Evolutionary conservation across 345 rosid genomes (phyloP).

Genomic region (Lepidium aucheri): DNA sequence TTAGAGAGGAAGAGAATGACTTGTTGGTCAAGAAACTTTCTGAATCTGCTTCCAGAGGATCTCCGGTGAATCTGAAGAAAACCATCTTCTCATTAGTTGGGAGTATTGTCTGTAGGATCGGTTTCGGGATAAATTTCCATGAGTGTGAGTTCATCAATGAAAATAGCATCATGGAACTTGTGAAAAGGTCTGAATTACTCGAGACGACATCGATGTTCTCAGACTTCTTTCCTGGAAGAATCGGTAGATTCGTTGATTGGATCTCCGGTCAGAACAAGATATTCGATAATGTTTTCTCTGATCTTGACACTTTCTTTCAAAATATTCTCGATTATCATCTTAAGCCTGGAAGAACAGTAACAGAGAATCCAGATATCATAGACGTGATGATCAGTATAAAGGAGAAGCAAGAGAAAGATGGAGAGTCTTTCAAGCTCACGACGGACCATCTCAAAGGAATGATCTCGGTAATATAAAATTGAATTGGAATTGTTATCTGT

Average conservation of each 20-base stretch:
- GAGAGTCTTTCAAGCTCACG: constrained; percentile 8
- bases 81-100: not conserved
- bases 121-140: constrained; percentile 18
- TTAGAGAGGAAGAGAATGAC: constrained; percentile 27
- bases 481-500: no score
- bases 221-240: constrained; percentile 13
- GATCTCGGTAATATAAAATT: constrained; percentile 24
- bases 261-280: not conserved
- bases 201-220: not conserved
- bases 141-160: not conserved
- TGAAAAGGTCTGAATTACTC: not conserved
- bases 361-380: constrained; percentile 25
- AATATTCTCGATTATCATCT: constrained; percentile 19
- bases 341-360: not conserved
- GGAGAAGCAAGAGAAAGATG: constrained; percentile 20
- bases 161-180: not conserved
- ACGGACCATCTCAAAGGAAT: constrained; percentile 39
- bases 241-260: constrained; percentile 3
- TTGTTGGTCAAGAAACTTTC: constrained; percentile 11
- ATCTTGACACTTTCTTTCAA: constrained; percentile 2
- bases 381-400: constrained; percentile 33
- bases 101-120: constrained; percentile 1
- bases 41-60: not conserved
- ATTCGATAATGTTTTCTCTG: not conserved
- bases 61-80: constrained; percentile 9